phyloP scores from a whole-genome alignment of 176 grass and related monocot genomes.

The Eremochloa ophiuroides region DNA sequence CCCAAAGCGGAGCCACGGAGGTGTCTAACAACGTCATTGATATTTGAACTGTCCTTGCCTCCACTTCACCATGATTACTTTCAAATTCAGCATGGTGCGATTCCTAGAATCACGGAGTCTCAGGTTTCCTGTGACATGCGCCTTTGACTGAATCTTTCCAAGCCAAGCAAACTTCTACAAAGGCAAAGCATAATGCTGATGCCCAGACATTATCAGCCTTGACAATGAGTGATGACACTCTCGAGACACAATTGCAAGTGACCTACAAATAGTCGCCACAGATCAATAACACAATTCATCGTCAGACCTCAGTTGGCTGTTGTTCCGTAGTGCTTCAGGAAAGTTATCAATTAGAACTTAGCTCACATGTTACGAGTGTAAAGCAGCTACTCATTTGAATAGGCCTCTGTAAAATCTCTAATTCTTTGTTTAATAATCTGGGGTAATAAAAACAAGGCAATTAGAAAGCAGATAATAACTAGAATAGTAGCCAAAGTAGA shows the following conservation, averaged over 20 bases:
- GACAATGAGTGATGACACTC: conserved; percentile 7
- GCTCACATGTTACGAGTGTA: conserved; percentile 28
- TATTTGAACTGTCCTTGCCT: not conserved
- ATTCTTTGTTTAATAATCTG: conserved; percentile 79
- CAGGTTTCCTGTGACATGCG: conserved; percentile 1
- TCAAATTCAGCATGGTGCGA: not conserved
- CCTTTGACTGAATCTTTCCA: conserved; percentile 21
- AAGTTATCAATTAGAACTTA: conserved; percentile 20
- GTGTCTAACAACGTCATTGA: not conserved
- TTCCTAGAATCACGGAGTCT: not conserved
- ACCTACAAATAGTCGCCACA: conserved; percentile 19
- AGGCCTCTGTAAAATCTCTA: conserved; percentile 47
- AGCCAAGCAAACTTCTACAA: conserved; percentile 6
- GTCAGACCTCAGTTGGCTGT: not conserved
- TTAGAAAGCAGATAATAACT: conserved; percentile 30
- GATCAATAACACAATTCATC: not conserved
- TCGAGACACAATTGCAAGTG: not conserved
- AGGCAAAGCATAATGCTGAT: conserved; percentile 20
- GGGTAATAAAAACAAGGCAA: not conserved
- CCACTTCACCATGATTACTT: not conserved
- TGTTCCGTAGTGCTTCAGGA: not conserved
- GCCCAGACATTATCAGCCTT: conserved; percentile 5
- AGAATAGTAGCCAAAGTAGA: not conserved
- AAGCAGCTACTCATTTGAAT: conserved; percentile 44
- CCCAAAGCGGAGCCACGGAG: not conserved